Evolutionary conservation across 1,284 basidiomycete species (phyloP).

Genomic region (Moesziomyces sp.): DNA sequence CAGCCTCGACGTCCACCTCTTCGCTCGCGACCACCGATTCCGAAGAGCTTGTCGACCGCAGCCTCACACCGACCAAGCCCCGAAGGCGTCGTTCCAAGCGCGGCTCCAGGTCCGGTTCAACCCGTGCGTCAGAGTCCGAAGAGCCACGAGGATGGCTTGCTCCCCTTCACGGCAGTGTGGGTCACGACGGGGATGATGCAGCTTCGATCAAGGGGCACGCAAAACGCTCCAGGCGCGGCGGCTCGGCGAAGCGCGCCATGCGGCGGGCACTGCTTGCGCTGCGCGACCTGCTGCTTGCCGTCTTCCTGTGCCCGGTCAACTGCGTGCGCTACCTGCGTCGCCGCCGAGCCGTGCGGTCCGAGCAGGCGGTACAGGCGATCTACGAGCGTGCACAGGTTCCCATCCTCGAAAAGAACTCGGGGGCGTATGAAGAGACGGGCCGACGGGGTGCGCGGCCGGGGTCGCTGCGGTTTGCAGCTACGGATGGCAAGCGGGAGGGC

Average conservation of each 20-base stretch:
- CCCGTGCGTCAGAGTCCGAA: constrained; percentile 24
- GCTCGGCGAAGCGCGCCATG: constrained; percentile 13
- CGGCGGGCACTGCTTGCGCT: constrained; percentile 23
- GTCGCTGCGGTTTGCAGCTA: constrained; percentile 25
- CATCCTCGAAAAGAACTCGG: constrained; percentile 31
- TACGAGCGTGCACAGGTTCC: constrained; percentile 28
- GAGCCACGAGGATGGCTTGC: constrained; percentile 16
- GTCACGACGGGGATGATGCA: background rate
- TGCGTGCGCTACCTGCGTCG: constrained; percentile 30
- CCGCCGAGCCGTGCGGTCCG: constrained; percentile 6
- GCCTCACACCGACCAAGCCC: constrained; percentile 20
- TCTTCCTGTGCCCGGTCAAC: constrained; percentile 31
- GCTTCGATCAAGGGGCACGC: background rate
- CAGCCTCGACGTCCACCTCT: constrained; percentile 22
- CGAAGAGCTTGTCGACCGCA: constrained; percentile 25
- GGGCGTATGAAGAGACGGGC: background rate
- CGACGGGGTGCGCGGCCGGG: constrained; percentile 3
- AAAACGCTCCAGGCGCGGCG: background rate
- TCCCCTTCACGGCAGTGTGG: constrained; percentile 7
- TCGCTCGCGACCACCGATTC: constrained; percentile 24
- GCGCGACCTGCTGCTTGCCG: constrained; percentile 26
- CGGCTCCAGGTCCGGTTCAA: constrained; percentile 10
- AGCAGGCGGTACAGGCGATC: constrained; percentile 27
- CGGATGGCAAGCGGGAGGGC: constrained; percentile 7
- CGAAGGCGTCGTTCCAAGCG: constrained; percentile 16